phyloP scores from a whole-genome alignment of 208 protist genomes.

The Trypanosoma cruzi region DNA sequence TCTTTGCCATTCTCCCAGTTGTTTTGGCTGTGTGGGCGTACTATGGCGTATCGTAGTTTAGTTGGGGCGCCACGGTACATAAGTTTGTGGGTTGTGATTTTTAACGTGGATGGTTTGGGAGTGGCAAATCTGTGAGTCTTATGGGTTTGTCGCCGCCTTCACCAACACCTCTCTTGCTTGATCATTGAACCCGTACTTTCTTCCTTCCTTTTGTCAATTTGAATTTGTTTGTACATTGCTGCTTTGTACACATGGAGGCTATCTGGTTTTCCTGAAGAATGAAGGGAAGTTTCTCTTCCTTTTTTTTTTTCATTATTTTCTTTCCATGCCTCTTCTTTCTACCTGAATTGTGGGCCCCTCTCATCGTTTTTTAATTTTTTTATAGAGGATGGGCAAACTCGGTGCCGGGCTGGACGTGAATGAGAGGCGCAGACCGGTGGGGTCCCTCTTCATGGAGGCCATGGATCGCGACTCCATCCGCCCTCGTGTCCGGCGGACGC shows the following conservation, averaged over 20 bases:
- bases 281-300: neutral
- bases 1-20: conserved; percentile 23
- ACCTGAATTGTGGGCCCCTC: too few relatives aligned
- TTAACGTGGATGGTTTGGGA: too few relatives aligned
- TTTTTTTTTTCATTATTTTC: conserved; percentile 17
- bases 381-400: conserved; percentile 36
- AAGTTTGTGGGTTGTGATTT: neutral
- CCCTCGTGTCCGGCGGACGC: conserved; percentile 34
- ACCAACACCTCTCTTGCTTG: neutral
- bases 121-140: neutral
- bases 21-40: conserved; percentile 26
- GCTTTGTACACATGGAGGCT: neutral
- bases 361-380: conserved; percentile 21
- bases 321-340: conserved; percentile 1
- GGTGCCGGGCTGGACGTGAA: conserved; percentile 56
- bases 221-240: neutral
- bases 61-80: neutral
- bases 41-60: neutral
- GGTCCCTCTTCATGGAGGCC: conserved; percentile 64
- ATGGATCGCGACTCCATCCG: conserved; percentile 55
- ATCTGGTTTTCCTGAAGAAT: neutral
- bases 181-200: neutral
- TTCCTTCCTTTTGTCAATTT: neutral
- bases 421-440: conserved; percentile 46
- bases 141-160: neutral